Evolutionary conservation across 2,329 filamentous ascomycete genomes (phyloP).

Genomic region (Diaporthe citrichinensis): DNA sequence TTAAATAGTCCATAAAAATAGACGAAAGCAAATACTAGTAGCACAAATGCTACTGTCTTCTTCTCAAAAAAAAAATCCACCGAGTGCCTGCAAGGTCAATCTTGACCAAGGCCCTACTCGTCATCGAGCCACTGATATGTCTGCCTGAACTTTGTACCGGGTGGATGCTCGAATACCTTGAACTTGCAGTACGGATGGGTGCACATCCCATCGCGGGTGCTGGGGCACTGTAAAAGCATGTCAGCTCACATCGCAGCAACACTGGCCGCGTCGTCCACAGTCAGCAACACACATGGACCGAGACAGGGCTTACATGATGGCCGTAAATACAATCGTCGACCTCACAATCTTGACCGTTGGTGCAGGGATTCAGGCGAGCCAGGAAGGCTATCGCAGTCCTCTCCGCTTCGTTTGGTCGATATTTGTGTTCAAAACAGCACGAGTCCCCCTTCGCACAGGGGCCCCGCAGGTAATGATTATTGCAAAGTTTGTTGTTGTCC

Average conservation of each 20-base stretch:
- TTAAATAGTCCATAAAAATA: neutral
- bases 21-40: neutral
- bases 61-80: neutral
- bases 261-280: neutral
- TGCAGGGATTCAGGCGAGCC: slow-evolving; percentile 71
- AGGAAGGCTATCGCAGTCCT: slow-evolving; percentile 69
- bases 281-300: neutral
- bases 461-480: slow-evolving; percentile 72
- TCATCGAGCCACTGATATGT: slow-evolving; percentile 42
- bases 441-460: slow-evolving; percentile 68
- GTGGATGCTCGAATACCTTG: slow-evolving; percentile 66
- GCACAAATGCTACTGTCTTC: neutral
- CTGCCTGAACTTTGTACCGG: slow-evolving; percentile 64
- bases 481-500: slow-evolving; percentile 71
- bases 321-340: slow-evolving; percentile 73
- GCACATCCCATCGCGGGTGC: slow-evolving; percentile 65
- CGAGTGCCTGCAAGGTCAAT: neutral
- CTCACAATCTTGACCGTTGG: slow-evolving; percentile 70
- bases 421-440: slow-evolving; percentile 71
- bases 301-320: slow-evolving; percentile 65
- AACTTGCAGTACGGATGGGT: slow-evolving; percentile 71
- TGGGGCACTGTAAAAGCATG: slow-evolving; percentile 62
- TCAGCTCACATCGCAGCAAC: neutral
- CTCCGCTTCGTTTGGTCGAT: slow-evolving; percentile 67
- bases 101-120: neutral